phyloP scores from a whole-genome alignment of 345 rosid species.

The Sisymbrium irio region DNA sequence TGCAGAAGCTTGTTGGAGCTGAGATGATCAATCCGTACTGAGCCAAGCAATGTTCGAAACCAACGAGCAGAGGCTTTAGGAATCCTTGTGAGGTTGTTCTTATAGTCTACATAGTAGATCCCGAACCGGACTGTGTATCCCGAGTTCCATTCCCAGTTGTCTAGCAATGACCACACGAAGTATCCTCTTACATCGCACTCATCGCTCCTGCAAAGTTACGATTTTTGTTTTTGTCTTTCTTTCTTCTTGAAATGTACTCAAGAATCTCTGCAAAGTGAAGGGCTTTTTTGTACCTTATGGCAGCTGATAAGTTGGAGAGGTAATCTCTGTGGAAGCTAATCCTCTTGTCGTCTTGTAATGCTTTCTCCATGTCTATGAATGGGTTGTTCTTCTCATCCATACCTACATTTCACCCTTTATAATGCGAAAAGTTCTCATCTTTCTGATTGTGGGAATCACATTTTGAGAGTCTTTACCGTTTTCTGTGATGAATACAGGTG shows the following conservation, averaged over 20 bases:
- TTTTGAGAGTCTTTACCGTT: constrained; percentile 47
- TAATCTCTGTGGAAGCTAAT: constrained; percentile 79
- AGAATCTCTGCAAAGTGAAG: too few species aligned
- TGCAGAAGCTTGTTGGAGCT: constrained; percentile 15
- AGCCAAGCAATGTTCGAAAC: constrained; percentile 57
- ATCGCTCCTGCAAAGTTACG: too few species aligned
- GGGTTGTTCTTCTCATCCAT: constrained; percentile 77
- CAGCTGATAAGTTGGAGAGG: constrained; percentile 82
- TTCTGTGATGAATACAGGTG: constrained; percentile 70
- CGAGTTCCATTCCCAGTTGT: constrained; percentile 96
- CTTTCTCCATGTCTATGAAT: constrained; percentile 47
- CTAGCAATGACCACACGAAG: constrained; percentile 44
- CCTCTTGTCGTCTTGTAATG: constrained; percentile 73
- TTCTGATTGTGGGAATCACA: neutral
- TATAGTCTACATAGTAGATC: constrained; percentile 75
- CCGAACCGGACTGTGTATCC: constrained; percentile 90
- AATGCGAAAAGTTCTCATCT: neutral
- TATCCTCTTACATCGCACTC: too few species aligned
- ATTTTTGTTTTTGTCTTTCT: too few species aligned
- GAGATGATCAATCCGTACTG: neutral
- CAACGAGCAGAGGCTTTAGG: constrained; percentile 78
- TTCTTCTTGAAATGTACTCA: too few species aligned
- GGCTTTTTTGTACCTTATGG: constrained; percentile 53
- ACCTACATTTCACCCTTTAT: constrained; percentile 34
- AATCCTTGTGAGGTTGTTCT: constrained; percentile 70